phyloP scores from a whole-genome alignment of 1,284 basidiomycete species.

The Sanghuangporus baumii region DNA sequence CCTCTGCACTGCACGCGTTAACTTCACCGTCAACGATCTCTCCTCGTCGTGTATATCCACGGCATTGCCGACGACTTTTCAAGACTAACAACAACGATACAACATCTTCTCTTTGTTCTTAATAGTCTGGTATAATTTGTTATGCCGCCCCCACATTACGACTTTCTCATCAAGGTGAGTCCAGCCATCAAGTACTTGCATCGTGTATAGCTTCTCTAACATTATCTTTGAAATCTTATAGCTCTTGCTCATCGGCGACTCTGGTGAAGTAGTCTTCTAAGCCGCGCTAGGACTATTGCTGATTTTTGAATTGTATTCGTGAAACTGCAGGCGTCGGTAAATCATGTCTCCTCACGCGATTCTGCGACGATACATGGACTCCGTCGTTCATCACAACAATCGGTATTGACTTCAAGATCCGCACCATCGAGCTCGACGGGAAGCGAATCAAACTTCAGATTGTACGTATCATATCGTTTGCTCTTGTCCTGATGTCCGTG shows the following conservation, averaged over 20 bases:
- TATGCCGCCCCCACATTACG: slow-evolving; percentile 85
- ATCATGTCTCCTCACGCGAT: slow-evolving; percentile 95
- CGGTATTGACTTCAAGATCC: slow-evolving; percentile 95
- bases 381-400: slow-evolving; percentile 99
- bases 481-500: slow-evolving; percentile 2
- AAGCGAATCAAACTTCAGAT: slow-evolving; percentile 97
- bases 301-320: background rate
- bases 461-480: slow-evolving; percentile 42
- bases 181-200: background rate
- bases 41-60: background rate
- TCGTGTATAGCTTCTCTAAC: slow-evolving; percentile 12
- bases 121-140: background rate
- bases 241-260: slow-evolving; percentile 96
- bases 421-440: slow-evolving; percentile 94
- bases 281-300: background rate
- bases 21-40: background rate
- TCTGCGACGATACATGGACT: slow-evolving; percentile 99
- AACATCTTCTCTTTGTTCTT: background rate
- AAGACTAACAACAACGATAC: background rate
- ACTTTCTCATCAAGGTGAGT: slow-evolving; percentile 87
- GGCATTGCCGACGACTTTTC: background rate
- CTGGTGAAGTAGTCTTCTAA: slow-evolving; percentile 47
- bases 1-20: background rate
- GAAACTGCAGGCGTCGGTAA: slow-evolving; percentile 82
- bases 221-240: slow-evolving; percentile 27